Evolutionary conservation across 495 filamentous ascomycete species (phyloP).

Genomic region (Thozetella sp.): DNA sequence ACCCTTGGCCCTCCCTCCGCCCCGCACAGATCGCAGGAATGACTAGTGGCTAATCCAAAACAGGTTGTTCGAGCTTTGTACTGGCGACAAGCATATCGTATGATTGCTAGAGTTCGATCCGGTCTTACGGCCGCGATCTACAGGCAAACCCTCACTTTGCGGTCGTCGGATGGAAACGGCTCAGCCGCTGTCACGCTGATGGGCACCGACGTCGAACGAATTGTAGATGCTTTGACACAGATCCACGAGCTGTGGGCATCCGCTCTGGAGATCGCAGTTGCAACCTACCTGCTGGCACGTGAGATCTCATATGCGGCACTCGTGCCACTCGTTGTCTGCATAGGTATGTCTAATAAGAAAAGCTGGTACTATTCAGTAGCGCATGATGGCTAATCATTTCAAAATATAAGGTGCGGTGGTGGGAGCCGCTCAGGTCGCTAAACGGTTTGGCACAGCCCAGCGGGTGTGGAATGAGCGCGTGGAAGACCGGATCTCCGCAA

Average conservation of each 20-base stretch:
- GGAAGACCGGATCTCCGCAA: conserved; percentile 30
- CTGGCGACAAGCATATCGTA: conserved; percentile 39
- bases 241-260: conserved; percentile 50
- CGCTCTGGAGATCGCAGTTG: conserved; percentile 52
- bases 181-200: conserved; percentile 63
- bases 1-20: neutral
- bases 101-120: conserved; percentile 57
- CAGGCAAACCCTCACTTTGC: conserved; percentile 46
- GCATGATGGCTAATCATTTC: neutral
- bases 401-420: neutral
- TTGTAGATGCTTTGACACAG: conserved; percentile 17
- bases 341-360: conserved; percentile 27
- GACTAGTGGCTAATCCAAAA: neutral
- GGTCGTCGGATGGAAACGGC: conserved; percentile 41
- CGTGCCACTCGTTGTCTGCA: conserved; percentile 47
- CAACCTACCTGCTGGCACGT: conserved; percentile 55
- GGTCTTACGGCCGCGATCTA: conserved; percentile 57
- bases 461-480: conserved; percentile 36
- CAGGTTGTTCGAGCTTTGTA: conserved; percentile 26
- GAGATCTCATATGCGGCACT: conserved; percentile 50
- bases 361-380: neutral
- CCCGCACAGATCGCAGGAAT: neutral
- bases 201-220: conserved; percentile 48
- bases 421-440: conserved; percentile 22
- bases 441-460: conserved; percentile 32